A percentile compares a stretch with the other conserved stretches of the same genome.
Conservation (phyloP, 2,329 filamentous ascomycete genomes). For the Podosphaera leucotricha region DNA sequence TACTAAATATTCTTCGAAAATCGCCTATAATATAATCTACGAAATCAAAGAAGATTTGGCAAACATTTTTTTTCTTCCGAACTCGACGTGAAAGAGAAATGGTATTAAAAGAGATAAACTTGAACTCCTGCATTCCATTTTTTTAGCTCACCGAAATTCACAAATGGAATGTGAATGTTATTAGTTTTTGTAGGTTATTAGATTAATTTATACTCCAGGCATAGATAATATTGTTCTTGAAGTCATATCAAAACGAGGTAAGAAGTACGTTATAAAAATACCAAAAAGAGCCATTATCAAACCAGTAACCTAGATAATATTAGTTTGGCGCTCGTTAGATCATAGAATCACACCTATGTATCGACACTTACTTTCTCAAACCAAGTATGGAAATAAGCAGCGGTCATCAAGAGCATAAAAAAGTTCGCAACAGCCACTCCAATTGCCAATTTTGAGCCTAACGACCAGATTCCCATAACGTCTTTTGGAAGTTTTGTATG, state of each 20-base stretch:
- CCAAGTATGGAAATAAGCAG: conserved; percentile 97
- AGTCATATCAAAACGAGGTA: conserved; percentile 21
- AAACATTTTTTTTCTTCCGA: too few relatives aligned
- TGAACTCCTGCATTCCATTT: too few relatives aligned
- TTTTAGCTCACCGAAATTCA: too few relatives aligned
- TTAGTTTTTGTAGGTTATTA: not conserved
- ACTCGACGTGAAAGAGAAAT: too few relatives aligned
- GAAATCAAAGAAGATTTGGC: too few relatives aligned
- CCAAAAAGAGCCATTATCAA: conserved; percentile 22
- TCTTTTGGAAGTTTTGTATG: conserved; percentile 4
- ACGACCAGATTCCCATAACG: conserved; percentile 16
- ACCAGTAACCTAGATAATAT: conserved; percentile 22
- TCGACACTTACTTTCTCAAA: conserved; percentile 56
- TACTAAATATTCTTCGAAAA: too few relatives aligned
- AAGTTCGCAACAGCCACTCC: conserved; percentile 46
- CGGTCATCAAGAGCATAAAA: conserved; percentile 98
- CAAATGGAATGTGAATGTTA: too few relatives aligned
- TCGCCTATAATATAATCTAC: too few relatives aligned
- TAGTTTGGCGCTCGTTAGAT: conserved; percentile 3
- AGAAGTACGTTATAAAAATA: conserved; percentile 26
- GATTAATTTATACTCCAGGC: conserved; percentile 16
- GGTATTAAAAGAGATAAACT: too few relatives aligned
- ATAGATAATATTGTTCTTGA: conserved; percentile 24
- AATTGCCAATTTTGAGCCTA: conserved; percentile 31
- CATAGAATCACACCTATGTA: not conserved